Percentiles rank a stretch among this genome's conserved stretches.
These are phyloP conservation scores for Caryopteris hybrid DNA, from an alignment of 305 asterid genomes.

Conservation along the genomic window DNA sequence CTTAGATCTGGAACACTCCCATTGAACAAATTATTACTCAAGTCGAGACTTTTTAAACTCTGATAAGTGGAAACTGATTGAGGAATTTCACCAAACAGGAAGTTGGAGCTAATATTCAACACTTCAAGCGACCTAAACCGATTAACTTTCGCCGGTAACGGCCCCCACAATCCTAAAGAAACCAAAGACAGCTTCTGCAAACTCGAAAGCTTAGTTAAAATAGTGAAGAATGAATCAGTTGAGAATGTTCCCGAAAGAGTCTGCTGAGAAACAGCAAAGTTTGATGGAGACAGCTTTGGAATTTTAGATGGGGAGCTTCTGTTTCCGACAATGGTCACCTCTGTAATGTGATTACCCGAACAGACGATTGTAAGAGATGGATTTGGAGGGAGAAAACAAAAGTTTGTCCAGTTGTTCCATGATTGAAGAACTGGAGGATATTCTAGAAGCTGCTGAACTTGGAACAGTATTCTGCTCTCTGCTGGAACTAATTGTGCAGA, in stretches of 20 bases:
- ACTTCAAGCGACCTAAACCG: slow-evolving; percentile 63
- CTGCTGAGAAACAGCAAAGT: slow-evolving; percentile 28
- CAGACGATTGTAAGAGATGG: slow-evolving; percentile 61
- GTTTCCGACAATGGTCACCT: slow-evolving; percentile 75
- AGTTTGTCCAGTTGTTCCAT: slow-evolving; percentile 86
- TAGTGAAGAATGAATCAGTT: slow-evolving; percentile 80
- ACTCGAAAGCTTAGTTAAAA: slow-evolving; percentile 69
- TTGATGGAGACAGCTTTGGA: slow-evolving; percentile 34
- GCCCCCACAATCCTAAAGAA: slow-evolving; percentile 81
- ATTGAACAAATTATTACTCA: slow-evolving; percentile 63
- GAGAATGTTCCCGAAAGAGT: slow-evolving; percentile 61
- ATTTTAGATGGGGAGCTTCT: slow-evolving; percentile 40
- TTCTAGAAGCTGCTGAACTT: slow-evolving; percentile 70
- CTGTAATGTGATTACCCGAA: slow-evolving; percentile 62
- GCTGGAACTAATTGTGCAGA: slow-evolving; percentile 41
- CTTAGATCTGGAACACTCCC: slow-evolving; percentile 74
- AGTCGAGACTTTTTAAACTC: slow-evolving; percentile 47
- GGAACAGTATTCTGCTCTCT: slow-evolving; percentile 64
- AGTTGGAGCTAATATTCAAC: slow-evolving; percentile 69
- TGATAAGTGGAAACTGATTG: slow-evolving; percentile 44
- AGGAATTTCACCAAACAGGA: slow-evolving; percentile 61
- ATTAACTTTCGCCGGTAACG: slow-evolving; percentile 62
- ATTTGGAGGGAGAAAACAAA: slow-evolving; percentile 55
- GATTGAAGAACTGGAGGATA: slow-evolving; percentile 60
- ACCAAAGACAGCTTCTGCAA: slow-evolving; percentile 64